Evolutionary conservation across 805 yeast genomes (phyloP).

Genomic region (Schwanniomyces pseudopolymorphus): DNA sequence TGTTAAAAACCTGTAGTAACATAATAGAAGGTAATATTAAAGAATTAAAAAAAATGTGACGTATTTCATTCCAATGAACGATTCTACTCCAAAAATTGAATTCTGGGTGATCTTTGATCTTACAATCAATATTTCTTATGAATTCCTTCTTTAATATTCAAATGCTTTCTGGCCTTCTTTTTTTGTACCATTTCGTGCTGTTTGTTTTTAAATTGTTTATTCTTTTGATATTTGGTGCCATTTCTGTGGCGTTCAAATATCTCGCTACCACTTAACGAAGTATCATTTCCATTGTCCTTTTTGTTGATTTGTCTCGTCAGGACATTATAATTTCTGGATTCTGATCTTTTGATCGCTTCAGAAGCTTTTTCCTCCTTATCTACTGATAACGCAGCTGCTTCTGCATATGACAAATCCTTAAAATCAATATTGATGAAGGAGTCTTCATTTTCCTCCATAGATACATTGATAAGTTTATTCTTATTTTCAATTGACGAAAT

Average conservation of each 20-base stretch:
- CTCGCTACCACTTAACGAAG: constrained; percentile 10
- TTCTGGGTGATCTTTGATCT: background rate
- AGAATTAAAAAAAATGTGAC: background rate
- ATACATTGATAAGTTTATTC: constrained; percentile 27
- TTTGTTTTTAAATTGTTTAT: constrained; percentile 15
- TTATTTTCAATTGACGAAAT: constrained; percentile 23
- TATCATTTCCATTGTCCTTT: constrained; percentile 7
- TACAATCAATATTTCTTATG: background rate
- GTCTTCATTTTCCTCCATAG: constrained; percentile 35
- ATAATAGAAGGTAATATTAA: background rate
- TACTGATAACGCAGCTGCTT: constrained; percentile 36
- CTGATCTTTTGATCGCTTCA: constrained; percentile 12
- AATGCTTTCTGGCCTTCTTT: constrained; percentile 13
- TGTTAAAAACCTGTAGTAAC: background rate
- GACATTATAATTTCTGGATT: background rate
- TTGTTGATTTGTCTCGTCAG: constrained; percentile 7
- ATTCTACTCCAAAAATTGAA: background rate
- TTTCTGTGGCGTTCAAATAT: constrained; percentile 16
- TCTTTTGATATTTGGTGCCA: constrained; percentile 15
- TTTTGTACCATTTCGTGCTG: constrained; percentile 17
- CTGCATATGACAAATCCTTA: constrained; percentile 43
- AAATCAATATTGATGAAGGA: constrained; percentile 36
- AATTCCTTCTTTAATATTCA: background rate
- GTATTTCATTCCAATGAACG: background rate
- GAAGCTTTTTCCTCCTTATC: constrained; percentile 18